Base-by-base conservation (phyloP, 306 rosid genomes). In the Fragaria vesca region DNA sequence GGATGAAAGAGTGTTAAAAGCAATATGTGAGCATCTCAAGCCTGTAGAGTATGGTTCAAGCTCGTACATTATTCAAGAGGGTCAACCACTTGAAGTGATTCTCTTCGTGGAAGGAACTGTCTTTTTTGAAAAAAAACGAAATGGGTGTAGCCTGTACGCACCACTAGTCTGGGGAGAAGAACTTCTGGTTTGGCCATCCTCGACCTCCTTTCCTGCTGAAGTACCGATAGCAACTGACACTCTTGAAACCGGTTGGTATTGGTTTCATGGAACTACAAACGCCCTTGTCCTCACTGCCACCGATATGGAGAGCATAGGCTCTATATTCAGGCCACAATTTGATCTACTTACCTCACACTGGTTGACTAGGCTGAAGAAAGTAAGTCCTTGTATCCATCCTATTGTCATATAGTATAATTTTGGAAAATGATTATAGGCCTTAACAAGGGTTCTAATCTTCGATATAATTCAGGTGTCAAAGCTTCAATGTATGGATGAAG, bases 11-110 rank as follows among this genome's bases (percentile, higher is more conserved):
- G 46, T 79, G 26, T 32, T 51, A 36, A 3, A 38, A 26, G 78
- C 47, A 10, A 52, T 79, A 0, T 74, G 52, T 66, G 78, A 52
- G 34, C 26, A 66, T 52, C 78, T 79, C n/a, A 40, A 73, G 57
- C 83, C 83, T 20, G 9, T 42, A 45, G 9, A 51, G 46, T 36
- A 36, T 36, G 38, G 38, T 36, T 36, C 38, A 36, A 4, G 38
- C 38, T 36, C 38, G 38, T 36, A 72, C 63, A 50, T 50, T 50
- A 20, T 18, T 20, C 60, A 1, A 6, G 24, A 54, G 11, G 24
- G 2, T 20, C 60, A 51, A 52, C 58, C 21, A 8, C 28, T 21
- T 21, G 30, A 21, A 21, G 3, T 2, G 24, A 9, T 20, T 20
- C 10, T 8, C 28, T 40, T 40, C 43, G 43, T 40, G 43, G 43